Conservation (phyloP, 192 early-diverging fungal genomes). For the Chytriomyces hyalinus region DNA sequence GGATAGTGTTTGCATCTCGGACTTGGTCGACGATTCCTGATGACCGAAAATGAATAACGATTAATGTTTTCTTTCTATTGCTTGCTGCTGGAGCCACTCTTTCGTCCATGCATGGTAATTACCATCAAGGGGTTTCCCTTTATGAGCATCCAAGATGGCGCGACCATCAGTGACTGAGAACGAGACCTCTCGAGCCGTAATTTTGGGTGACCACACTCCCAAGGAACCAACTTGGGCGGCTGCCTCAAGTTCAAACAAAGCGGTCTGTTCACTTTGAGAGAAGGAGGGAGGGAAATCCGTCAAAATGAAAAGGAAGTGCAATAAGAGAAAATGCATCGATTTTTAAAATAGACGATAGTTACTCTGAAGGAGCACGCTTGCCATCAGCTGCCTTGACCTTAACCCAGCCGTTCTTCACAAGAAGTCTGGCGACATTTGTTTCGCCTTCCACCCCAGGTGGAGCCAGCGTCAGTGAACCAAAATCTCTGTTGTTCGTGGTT, state of each 20-base stretch:
- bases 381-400: slow-evolving; percentile 65
- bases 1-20: slow-evolving; percentile 86
- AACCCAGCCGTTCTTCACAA: slow-evolving; percentile 85
- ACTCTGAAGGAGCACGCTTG: slow-evolving; percentile 47
- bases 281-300: not conserved
- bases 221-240: slow-evolving; percentile 69
- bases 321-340: not conserved
- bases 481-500: slow-evolving; percentile 62
- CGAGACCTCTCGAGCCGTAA: slow-evolving; percentile 30
- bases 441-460: slow-evolving; percentile 57
- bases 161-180: slow-evolving; percentile 58
- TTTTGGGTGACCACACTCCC: slow-evolving; percentile 78
- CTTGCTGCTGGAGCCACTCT: not conserved
- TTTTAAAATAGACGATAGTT: slow-evolving; percentile 16
- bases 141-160: slow-evolving; percentile 77
- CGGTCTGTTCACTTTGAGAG: slow-evolving; percentile 53
- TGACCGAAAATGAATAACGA: not conserved
- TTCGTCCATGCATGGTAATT: slow-evolving; percentile 13
- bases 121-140: slow-evolving; percentile 82
- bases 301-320: not conserved
- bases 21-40: slow-evolving; percentile 90
- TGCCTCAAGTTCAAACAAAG: slow-evolving; percentile 66
- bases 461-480: slow-evolving; percentile 55
- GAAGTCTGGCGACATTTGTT: slow-evolving; percentile 71
- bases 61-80: not conserved